Conservation (phyloP, 2,329 filamentous ascomycete species). For the Tolypocladium endophyticum region DNA sequence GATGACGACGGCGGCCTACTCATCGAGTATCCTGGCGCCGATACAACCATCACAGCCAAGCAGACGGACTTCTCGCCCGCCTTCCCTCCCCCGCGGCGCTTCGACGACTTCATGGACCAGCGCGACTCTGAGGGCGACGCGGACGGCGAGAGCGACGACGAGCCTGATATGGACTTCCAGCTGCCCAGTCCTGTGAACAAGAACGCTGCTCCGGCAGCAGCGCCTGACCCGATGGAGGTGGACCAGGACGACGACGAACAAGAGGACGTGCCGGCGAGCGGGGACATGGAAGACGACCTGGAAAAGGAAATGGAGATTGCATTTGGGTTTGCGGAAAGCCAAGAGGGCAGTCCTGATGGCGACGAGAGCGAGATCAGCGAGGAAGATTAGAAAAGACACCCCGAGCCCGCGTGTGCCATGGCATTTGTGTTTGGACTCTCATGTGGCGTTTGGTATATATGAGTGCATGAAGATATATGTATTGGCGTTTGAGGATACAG, state of each 20-base stretch:
- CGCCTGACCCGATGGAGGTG: conserved; percentile 16
- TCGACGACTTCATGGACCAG: conserved; percentile 42
- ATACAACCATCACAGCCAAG: conserved; percentile 20
- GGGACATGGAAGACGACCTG: conserved; percentile 25
- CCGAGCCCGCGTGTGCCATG: background rate
- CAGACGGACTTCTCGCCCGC: conserved; percentile 37
- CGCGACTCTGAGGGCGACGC: conserved; percentile 34
- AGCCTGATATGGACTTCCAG: conserved; percentile 39
- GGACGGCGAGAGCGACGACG: conserved; percentile 36
- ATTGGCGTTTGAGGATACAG: background rate
- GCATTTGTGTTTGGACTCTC: background rate
- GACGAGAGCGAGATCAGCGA: conserved; percentile 59
- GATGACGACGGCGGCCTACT: conserved; percentile 47
- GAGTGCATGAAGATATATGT: background rate
- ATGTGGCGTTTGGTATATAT: background rate
- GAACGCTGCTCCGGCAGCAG: conserved; percentile 17
- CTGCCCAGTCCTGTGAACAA: conserved; percentile 42
- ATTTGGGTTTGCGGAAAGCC: conserved; percentile 39
- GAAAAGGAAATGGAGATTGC: conserved; percentile 44
- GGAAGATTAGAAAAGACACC: conserved; percentile 38
- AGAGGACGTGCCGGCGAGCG: conserved; percentile 17
- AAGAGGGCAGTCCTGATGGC: conserved; percentile 37
- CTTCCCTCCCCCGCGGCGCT: conserved; percentile 35
- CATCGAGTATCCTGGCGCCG: conserved; percentile 47
- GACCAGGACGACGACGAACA: conserved; percentile 12